phyloP scores from a whole-genome alignment of 495 filamentous ascomycete genomes.

The Immersiella caudata region DNA sequence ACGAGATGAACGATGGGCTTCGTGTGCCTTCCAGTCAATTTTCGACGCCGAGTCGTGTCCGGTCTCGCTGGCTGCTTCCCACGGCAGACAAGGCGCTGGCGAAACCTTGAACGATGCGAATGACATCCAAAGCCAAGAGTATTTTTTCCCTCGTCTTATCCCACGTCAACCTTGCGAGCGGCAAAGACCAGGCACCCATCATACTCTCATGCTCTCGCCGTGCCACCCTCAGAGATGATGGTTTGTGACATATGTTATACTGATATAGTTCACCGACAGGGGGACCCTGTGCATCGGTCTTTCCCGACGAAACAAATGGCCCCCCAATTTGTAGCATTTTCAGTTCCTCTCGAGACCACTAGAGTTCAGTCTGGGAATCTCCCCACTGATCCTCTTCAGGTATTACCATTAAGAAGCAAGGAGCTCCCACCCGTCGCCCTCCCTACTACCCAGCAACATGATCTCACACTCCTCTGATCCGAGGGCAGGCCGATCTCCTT shows the following conservation, averaged over 20 bases:
- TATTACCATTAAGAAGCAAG: conserved; percentile 17
- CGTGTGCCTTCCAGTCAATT: background rate
- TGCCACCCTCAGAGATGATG: background rate
- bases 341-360: background rate
- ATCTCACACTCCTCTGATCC: background rate
- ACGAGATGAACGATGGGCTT: background rate
- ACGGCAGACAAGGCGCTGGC: too few species aligned
- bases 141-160: background rate
- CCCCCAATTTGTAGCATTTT: background rate
- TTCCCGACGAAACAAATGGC: background rate
- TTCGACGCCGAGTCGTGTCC: background rate
- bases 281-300: background rate
- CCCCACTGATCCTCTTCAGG: background rate
- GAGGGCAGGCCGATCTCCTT: background rate
- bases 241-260: background rate
- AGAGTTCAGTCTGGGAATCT: background rate
- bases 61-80: too few species aligned
- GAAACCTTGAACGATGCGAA: too few species aligned
- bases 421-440: background rate
- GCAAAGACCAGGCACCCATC: background rate
- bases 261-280: background rate
- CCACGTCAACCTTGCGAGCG: background rate
- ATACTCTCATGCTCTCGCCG: background rate
- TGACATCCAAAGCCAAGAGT: too few species aligned
- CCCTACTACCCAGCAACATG: background rate